Base-by-base conservation (phyloP, 2,329 filamentous ascomycete genomes). In the Ophiocordyceps camponoti-rufipedis region DNA sequence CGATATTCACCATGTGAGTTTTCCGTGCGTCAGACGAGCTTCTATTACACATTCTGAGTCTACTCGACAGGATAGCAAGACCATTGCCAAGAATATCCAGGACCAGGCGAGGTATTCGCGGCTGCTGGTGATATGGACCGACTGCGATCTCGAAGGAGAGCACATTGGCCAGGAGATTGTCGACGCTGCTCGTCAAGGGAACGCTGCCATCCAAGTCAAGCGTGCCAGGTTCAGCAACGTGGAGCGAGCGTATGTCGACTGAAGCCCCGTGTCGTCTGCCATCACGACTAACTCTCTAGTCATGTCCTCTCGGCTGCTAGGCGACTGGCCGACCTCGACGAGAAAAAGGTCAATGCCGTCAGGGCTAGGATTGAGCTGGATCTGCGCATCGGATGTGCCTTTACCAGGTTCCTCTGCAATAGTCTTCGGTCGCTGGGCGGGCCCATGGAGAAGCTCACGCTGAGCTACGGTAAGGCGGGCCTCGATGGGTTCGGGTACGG, bases 141-240 rank as follows among this genome's bases (percentile, higher is more conserved):
- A 98, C 71, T 96, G 91, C 62, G 91, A 98, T 69, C 79, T 88
- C 46, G 91, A 98, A 69, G 91, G 91, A 33, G 91, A 98, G 61
- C 84, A 96, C 58, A 98, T 98, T 53, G 91, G 91, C 7, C 74
- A 82, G 38, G 89, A 98, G 60, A 89, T 98, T 49, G 80, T 86
- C 41, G 75, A 83, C 45, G 81, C 89, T 48, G 91, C 91, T 5
- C 68, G 71, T 42, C 78, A 78, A 55, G 80, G 75, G 10, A 96
- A 95, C 51, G 62, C 71, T 10, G 68, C 68, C 1, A 78, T 98
- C 40, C 72, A 86, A 49, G 75, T 95, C 47, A 91, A 85, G 57
- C 75, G 91, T 54, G 91, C 91, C 13, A 81, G 71, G 48, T 98
- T 98, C 64, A 96, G 86, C 68, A 98, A 98, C 58, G 89, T 95